Evolutionary conservation across 805 yeast species (phyloP), one percentile per base, ranked within the genome.

Genomic region (Crinitomyces ghanaensis): DNA sequence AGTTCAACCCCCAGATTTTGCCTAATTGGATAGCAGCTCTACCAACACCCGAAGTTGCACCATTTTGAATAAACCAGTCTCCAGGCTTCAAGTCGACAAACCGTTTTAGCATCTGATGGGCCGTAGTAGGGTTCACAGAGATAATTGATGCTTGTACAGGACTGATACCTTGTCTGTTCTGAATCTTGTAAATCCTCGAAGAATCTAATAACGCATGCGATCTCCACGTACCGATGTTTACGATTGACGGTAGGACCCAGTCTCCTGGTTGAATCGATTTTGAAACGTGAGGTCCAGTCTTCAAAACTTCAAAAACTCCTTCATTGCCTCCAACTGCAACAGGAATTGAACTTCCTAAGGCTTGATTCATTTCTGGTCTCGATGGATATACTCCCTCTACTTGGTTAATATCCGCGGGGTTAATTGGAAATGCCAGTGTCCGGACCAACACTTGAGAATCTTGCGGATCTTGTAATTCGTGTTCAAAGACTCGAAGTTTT

Each of bases 41-140:
- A 4, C 95, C 95, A 7, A 91, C 99, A 19, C 91, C 93, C 5
- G 95, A 83, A 44, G 84, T 91, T 22, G 95, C 97, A 20, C 95
- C 98, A 49, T 88, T 91, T 60, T 91, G 97, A 41, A 91, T 75
- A 42, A 91, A 72, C 94, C 95, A 91, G 54, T 86, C 65, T 13
- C 83, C 83, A 2, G 73, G 68, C 38, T 63, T 55, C 48, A 79
- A 58, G 35, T 71, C 64, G 33, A 60, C 71, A 54, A 72, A 80
- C 56, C 77, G 70, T 12, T 78, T 73, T 41, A 88, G 75, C 81
- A 91, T 70, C 56, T 83, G 81, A 49, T 74, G 83, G 0, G 97
- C 98, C 6, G 95, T 83, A 31, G 81, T 69, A 3, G 98, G 96
- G 54, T 91, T 91, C 31, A 91, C 97, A 4, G 84, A 65, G 19